phyloP scores from a whole-genome alignment of 2,329 filamentous ascomycete species.

The Penicillium sp. region DNA sequence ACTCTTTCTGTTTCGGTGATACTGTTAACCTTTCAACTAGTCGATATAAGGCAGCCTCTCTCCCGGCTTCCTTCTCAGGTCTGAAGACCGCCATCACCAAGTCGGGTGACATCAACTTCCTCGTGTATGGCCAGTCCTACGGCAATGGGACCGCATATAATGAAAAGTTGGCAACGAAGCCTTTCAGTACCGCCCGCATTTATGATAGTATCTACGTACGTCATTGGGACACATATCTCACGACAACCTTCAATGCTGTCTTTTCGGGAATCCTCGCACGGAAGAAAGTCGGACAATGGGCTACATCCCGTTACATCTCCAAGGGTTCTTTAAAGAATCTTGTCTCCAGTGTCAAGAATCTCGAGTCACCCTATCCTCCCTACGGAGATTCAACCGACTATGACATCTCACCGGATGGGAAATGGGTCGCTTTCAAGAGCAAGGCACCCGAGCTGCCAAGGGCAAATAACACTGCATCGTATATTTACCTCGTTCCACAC shows the following conservation, averaged over 20 bases:
- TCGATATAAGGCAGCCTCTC: constrained; percentile 38
- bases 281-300: constrained; percentile 32
- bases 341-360: constrained; percentile 35
- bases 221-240: constrained; percentile 76
- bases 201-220: constrained; percentile 72
- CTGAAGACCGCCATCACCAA: constrained; percentile 35
- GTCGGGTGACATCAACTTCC: constrained; percentile 48
- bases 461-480: constrained; percentile 68
- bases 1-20: neutral
- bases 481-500: constrained; percentile 69
- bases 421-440: constrained; percentile 40
- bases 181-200: constrained; percentile 60
- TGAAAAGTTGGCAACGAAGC: constrained; percentile 55
- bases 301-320: constrained; percentile 30
- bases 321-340: constrained; percentile 54
- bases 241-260: constrained; percentile 63
- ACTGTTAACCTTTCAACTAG: constrained; percentile 1
- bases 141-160: constrained; percentile 66
- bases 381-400: constrained; percentile 80
- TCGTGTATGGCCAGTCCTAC: constrained; percentile 57
- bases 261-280: constrained; percentile 62
- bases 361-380: constrained; percentile 50
- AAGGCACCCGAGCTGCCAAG: constrained; percentile 41
- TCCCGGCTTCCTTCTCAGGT: constrained; percentile 37
- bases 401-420: constrained; percentile 51